These are phyloP conservation scores for Penicillium sp. DNA, from an alignment of 2,329 filamentous ascomycete species.

Conservation along the genomic window DNA sequence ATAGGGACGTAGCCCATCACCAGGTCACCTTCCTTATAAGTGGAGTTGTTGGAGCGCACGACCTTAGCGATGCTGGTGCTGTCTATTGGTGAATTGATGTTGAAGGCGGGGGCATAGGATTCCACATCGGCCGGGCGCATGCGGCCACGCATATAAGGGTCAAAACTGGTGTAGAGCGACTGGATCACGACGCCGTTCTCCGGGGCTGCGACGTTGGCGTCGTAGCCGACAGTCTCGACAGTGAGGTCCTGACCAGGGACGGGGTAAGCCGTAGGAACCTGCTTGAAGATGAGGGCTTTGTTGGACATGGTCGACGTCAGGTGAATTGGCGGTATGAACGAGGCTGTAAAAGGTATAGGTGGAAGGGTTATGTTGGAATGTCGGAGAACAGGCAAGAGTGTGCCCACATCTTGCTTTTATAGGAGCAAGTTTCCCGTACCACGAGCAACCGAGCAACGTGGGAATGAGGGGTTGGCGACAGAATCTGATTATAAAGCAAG, in stretches of 20 bases:
- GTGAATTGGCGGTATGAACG: too few species aligned
- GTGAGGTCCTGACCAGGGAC: constrained; percentile 72
- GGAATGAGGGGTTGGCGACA: too few species aligned
- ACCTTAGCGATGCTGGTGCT: constrained; percentile 71
- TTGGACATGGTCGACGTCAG: too few species aligned
- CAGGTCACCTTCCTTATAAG: constrained; percentile 71
- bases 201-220: constrained; percentile 60
- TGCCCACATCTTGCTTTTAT: too few species aligned
- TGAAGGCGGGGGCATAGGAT: constrained; percentile 71
- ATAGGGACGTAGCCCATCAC: constrained; percentile 63
- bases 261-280: constrained; percentile 68
- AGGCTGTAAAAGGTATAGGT: too few species aligned
- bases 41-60: constrained; percentile 67
- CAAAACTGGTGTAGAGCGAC: constrained; percentile 75
- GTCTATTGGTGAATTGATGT: constrained; percentile 65
- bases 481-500: too few species aligned
- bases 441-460: too few species aligned
- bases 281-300: constrained; percentile 77
- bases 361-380: too few species aligned
- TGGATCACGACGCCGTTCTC: constrained; percentile 71
- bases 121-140: constrained; percentile 70
- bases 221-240: constrained; percentile 70
- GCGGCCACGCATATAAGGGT: constrained; percentile 82
- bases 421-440: too few species aligned
- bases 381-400: too few species aligned